These are phyloP conservation scores for Allium cepa DNA, from an alignment of 106 monocot species.

Conservation along the genomic window DNA sequence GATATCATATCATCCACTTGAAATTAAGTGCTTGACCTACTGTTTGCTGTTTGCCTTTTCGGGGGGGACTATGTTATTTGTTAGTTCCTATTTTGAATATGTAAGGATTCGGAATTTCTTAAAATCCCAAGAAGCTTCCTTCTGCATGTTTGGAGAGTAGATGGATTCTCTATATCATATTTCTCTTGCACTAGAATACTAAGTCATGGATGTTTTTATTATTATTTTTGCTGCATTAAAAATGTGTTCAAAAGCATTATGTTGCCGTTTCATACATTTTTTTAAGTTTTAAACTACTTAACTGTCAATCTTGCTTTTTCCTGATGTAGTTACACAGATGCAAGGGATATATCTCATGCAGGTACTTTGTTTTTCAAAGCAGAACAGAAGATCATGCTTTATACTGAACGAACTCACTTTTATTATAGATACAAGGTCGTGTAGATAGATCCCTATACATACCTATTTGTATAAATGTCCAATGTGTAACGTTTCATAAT, in stretches of 20 bases:
- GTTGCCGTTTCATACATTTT: background rate
- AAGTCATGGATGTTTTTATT: too few relatives aligned
- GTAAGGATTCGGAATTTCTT: conserved; percentile 82
- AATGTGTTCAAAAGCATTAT: background rate
- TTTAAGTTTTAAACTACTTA: too few relatives aligned
- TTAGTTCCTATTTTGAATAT: conserved; percentile 86
- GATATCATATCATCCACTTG: background rate
- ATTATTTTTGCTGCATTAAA: too few relatives aligned
- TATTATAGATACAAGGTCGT: conserved; percentile 96
- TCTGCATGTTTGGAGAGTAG: conserved; percentile 97
- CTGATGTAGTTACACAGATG: conserved; percentile 57
- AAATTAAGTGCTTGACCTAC: background rate
- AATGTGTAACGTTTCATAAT: too few relatives aligned
- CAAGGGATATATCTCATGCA: conserved; percentile 93
- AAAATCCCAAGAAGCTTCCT: conserved; percentile 81
- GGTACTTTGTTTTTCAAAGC: conserved; percentile 89
- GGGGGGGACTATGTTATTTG: conserved; percentile 91
- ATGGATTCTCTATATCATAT: background rate
- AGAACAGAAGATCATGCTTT: conserved; percentile 83
- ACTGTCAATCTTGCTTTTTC: background rate
- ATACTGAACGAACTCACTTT: conserved; percentile 97
- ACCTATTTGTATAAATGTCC: too few relatives aligned
- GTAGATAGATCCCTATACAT: too few relatives aligned
- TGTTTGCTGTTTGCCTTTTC: conserved; percentile 12
- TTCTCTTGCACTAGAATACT: background rate